Base-by-base conservation (phyloP, 2,329 filamentous ascomycete genomes). In the Acrodontium crateriforme region DNA sequence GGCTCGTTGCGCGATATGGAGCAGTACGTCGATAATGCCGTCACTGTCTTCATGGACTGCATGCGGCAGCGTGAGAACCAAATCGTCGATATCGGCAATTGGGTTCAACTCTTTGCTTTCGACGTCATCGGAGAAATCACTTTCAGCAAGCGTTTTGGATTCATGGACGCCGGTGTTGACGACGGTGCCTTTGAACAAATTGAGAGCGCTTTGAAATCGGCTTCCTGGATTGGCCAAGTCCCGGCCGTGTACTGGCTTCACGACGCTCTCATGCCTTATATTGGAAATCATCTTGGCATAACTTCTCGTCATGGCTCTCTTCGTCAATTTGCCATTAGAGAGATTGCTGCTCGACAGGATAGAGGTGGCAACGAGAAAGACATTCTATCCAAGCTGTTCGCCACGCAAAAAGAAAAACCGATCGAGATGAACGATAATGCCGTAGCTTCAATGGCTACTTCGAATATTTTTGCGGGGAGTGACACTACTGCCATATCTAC, bases 401-500 rank as follows among this genome's bases (percentile, higher is more conserved):
- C 46, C 3, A 47, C 52, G 6, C 46, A 53, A 18, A 49, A 50
- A 18, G 43, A 50, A 28, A 55, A 56, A 26, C 50, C 54, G 0
- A 22, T 38, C 9, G 43, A 53, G 9, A 53, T 60, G 30, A 47
- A 53, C 27, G 45, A 51, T 25, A 47, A 45, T 8, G 51, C 44
- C 28, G 36, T 62, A 3, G 38, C 54, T 6, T 50, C 47, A 27
- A 56, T 58, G 47, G 49, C 49, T 1, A 49, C 51, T 2, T 47
- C 25, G 33, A 56, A 52, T 24, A 54, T 61, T 28, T 49, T 53
- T 16, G 60, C 58, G 5, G 58, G 57, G 8, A 36, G 30, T 8
- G 59, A 63, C 28, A 63, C 59, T 1, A 62, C 58, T 4, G 54
- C 54, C 12, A 52, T 56, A n/a, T 50, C 50, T 2, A 45, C 51